Conservation (phyloP, 345 rosid species). For the Mercurialis annua region DNA sequence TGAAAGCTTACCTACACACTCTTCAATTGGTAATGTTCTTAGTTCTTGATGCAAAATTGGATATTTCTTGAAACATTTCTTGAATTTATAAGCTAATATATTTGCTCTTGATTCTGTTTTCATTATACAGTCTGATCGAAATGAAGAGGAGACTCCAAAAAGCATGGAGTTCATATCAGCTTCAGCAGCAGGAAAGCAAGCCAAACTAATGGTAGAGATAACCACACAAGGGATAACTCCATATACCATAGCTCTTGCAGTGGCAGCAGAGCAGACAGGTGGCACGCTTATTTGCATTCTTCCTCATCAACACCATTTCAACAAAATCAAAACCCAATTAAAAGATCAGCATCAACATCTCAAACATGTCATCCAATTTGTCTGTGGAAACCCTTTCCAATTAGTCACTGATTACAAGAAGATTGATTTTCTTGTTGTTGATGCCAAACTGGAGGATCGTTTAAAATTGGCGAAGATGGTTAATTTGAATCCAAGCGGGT, state of each 20-base stretch:
- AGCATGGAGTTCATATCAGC: conserved; percentile 26
- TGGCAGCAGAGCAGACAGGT: conserved; percentile 25
- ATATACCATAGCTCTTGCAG: conserved; percentile 20
- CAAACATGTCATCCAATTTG: conserved; percentile 15
- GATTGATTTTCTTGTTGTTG: conserved; percentile 16
- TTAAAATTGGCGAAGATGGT: neutral
- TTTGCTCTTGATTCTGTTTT: neutral
- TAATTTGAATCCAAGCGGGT: conserved; percentile 14
- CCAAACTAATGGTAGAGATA: conserved; percentile 19
- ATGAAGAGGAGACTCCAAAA: conserved; percentile 3
- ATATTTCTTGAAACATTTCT: too few species aligned
- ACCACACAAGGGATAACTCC: conserved; percentile 18
- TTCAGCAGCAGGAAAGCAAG: conserved; percentile 23
- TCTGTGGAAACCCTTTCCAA: neutral
- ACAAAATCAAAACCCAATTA: neutral
- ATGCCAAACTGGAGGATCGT: conserved; percentile 7
- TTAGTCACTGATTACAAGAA: conserved; percentile 1
- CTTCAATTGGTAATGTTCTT: conserved; percentile 20
- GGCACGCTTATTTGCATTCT: conserved; percentile 9
- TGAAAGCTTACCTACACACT: conserved; percentile 25
- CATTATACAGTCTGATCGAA: too few species aligned
- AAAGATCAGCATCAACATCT: neutral
- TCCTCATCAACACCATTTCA: neutral
- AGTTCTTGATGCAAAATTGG: too few species aligned
- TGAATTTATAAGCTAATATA: too few species aligned